Conservation (phyloP, 129 eudicot species). For the Oenanthe sinensis region DNA sequence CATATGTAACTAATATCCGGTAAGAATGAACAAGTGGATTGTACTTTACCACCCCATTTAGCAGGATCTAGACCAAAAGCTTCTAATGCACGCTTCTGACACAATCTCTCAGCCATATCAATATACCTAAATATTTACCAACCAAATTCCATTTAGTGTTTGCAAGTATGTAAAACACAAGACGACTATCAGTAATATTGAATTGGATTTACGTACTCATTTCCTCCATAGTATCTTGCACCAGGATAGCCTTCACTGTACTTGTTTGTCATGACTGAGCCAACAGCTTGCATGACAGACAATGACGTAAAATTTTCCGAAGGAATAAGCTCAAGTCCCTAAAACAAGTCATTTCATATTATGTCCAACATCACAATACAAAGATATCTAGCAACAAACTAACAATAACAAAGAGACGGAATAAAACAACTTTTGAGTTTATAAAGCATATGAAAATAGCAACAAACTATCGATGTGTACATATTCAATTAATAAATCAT, state of each 20-base stretch:
- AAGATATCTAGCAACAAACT: background rate
- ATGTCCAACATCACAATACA: slow-evolving; percentile 1
- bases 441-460: background rate
- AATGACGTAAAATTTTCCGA: slow-evolving; percentile 87
- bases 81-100: slow-evolving; percentile 98
- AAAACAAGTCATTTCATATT: background rate
- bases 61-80: slow-evolving; percentile 96
- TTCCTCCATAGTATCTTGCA: slow-evolving; percentile 99
- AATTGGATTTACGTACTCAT: slow-evolving; percentile 57
- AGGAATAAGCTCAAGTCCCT: slow-evolving; percentile 94
- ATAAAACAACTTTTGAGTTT: background rate
- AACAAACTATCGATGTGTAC: background rate
- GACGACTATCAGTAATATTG: background rate
- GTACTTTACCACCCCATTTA: slow-evolving; percentile 90
- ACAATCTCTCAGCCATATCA: slow-evolving; percentile 95
- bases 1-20: background rate
- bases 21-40: background rate
- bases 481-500: background rate
- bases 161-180: background rate
- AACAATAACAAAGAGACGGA: background rate
- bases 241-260: slow-evolving; percentile 99
- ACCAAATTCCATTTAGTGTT: background rate
- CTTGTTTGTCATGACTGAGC: slow-evolving; percentile 93
- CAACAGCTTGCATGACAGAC: slow-evolving; percentile 99
- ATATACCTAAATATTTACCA: slow-evolving; percentile 44